phyloP scores from a whole-genome alignment of 768 basidiomycete species.

The Coprinopsis sp. region DNA sequence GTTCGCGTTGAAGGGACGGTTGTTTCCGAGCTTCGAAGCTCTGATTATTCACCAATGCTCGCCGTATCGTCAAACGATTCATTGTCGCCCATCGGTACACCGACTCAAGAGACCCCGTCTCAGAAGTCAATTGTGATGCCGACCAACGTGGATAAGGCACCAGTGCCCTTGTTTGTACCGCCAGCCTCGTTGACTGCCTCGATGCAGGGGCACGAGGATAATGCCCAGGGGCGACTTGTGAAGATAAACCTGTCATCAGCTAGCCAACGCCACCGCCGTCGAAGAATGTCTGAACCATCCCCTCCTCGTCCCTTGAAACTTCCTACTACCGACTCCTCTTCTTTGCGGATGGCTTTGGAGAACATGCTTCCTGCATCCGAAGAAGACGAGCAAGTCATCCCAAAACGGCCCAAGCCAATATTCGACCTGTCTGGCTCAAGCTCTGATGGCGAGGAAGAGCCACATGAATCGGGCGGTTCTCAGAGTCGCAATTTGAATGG shows the following conservation, averaged over 20 bases:
- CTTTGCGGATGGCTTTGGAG: background rate
- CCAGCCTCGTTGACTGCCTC: conserved; percentile 47
- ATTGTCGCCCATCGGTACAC: conserved; percentile 56
- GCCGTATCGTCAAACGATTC: too few relatives aligned
- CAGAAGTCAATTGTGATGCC: conserved; percentile 34
- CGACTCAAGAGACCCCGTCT: conserved; percentile 56
- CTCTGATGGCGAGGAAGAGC: conserved; percentile 27
- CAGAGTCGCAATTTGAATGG: conserved; percentile 16
- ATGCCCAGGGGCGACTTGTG: conserved; percentile 18
- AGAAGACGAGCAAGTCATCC: background rate
- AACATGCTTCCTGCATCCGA: background rate
- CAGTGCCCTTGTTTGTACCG: conserved; percentile 30
- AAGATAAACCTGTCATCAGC: conserved; percentile 44
- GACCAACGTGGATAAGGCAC: conserved; percentile 18
- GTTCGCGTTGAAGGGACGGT: conserved; percentile 10
- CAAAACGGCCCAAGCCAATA: conserved; percentile 23
- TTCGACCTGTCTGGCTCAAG: conserved; percentile 30
- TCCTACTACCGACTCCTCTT: background rate
- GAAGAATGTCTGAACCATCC: conserved; percentile 14
- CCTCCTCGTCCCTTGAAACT: conserved; percentile 5
- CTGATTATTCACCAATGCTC: too few relatives aligned
- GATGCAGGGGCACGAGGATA: conserved; percentile 26
- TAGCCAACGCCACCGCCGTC: conserved; percentile 22
- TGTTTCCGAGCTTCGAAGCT: too few relatives aligned
- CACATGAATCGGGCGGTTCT: conserved; percentile 9